A percentile compares a stretch with the other conserved stretches of the same genome.
Conservation (phyloP, 2,329 filamentous ascomycete species). For the Colletotrichum shisoi region DNA sequence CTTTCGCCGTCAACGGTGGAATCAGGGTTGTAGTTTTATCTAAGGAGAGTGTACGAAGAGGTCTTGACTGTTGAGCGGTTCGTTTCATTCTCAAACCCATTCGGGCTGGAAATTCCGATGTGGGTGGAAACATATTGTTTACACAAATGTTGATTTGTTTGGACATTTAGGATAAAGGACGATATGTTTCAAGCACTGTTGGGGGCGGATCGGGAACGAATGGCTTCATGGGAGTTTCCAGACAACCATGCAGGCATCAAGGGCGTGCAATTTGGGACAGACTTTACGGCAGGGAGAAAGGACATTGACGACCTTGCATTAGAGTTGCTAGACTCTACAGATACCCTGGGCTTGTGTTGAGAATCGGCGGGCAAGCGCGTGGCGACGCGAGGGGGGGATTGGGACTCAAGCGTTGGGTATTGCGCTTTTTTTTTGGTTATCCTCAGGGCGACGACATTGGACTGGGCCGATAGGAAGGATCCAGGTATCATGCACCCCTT, state of each 20-base stretch:
- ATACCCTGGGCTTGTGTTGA: constrained; percentile 19
- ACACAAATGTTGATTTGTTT: neutral
- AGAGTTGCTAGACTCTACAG: constrained; percentile 42
- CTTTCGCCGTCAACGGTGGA: constrained; percentile 9
- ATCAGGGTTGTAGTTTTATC: constrained; percentile 14
- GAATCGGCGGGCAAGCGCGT: constrained; percentile 16
- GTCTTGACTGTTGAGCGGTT: constrained; percentile 29
- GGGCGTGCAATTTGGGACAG: neutral
- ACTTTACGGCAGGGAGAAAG: neutral
- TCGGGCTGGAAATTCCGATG: constrained; percentile 1
- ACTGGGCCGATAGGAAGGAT: constrained; percentile 36
- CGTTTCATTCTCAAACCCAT: constrained; percentile 2
- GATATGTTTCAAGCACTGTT: neutral
- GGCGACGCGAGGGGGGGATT: constrained; percentile 21
- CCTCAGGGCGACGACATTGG: neutral
- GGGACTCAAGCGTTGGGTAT: constrained; percentile 26
- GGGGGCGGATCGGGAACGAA: neutral
- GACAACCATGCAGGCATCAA: constrained; percentile 16
- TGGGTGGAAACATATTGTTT: constrained; percentile 5
- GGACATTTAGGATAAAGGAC: neutral
- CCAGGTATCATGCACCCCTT: constrained; percentile 36
- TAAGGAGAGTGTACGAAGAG: constrained; percentile 36
- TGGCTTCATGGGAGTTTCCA: constrained; percentile 29
- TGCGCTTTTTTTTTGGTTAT: neutral
- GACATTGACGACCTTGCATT: constrained; percentile 31